Percentiles rank a stretch among this genome's conserved stretches.
Evolutionary conservation across 2,329 filamentous ascomycete species (phyloP).

Genomic region (Didymella pinodella): DNA sequence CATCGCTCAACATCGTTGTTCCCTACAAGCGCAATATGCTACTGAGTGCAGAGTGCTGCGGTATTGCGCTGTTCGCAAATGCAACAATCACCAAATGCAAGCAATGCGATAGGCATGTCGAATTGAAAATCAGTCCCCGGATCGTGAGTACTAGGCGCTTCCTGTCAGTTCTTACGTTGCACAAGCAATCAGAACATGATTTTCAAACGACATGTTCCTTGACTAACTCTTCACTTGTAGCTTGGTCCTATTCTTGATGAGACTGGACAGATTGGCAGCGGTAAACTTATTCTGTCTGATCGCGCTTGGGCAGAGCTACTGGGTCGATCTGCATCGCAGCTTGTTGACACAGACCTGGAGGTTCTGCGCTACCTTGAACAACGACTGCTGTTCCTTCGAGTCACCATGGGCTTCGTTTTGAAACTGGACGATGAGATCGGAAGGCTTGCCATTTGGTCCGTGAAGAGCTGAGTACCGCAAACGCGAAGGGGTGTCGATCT

Average conservation of each 20-base stretch:
- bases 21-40: conserved; percentile 56
- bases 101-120: conserved; percentile 50
- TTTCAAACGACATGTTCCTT: neutral
- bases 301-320: conserved; percentile 62
- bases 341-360: conserved; percentile 53
- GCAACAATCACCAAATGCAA: conserved; percentile 50
- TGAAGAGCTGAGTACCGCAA: conserved; percentile 28
- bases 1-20: conserved; percentile 52
- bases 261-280: conserved; percentile 60
- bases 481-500: neutral
- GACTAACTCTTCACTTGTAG: conserved; percentile 28
- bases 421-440: conserved; percentile 46
- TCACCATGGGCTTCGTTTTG: conserved; percentile 66
- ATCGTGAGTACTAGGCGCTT: conserved; percentile 41
- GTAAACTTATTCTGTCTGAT: conserved; percentile 63
- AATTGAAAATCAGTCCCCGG: conserved; percentile 53
- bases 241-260: conserved; percentile 61
- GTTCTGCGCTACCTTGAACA: conserved; percentile 61
- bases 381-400: conserved; percentile 59
- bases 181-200: no score
- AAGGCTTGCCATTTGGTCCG: conserved; percentile 45
- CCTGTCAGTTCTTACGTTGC: no score
- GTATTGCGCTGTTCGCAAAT: conserved; percentile 63
- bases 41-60: conserved; percentile 60
- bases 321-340: conserved; percentile 54